These are phyloP conservation scores for Aspergillus sp. DNA, from an alignment of 2,329 filamentous ascomycete species.

Conservation along the genomic window DNA sequence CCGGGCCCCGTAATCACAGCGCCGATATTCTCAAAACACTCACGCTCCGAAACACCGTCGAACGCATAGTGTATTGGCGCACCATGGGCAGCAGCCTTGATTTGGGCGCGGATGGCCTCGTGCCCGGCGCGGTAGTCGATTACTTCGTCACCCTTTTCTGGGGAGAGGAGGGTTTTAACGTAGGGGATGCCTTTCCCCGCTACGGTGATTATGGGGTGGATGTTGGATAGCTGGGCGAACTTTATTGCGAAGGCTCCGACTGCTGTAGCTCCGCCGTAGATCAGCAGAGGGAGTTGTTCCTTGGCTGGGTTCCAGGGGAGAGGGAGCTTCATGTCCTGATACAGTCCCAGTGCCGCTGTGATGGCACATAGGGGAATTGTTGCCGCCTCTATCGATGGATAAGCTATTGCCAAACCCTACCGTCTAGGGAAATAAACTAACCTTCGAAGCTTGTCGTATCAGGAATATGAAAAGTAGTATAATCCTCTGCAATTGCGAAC, in stretches of 20 bases:
- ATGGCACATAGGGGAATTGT: slow-evolving; percentile 57
- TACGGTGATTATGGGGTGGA: slow-evolving; percentile 62
- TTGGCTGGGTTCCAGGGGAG: slow-evolving; percentile 48
- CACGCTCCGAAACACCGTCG: slow-evolving; percentile 59
- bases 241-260: slow-evolving; percentile 61
- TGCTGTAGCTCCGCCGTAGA: slow-evolving; percentile 52
- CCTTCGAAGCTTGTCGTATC: slow-evolving; percentile 52
- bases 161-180: slow-evolving; percentile 55
- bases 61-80: slow-evolving; percentile 49
- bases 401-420: accelerated
- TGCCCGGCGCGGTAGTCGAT: slow-evolving; percentile 62
- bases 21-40: slow-evolving; percentile 47
- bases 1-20: slow-evolving; percentile 42
- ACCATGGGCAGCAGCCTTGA: slow-evolving; percentile 32
- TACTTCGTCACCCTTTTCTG: slow-evolving; percentile 55
- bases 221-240: slow-evolving; percentile 54
- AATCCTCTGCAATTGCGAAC: slow-evolving; percentile 53
- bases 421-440: slow-evolving; percentile 13
- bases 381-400: slow-evolving; percentile 47
- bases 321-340: slow-evolving; percentile 48
- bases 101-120: slow-evolving; percentile 51
- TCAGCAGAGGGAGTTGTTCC: slow-evolving; percentile 39
- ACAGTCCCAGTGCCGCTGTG: slow-evolving; percentile 55
- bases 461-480: slow-evolving; percentile 57
- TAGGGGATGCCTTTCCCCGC: slow-evolving; percentile 54